Evolutionary conservation across 768 basidiomycete species (phyloP).

Genomic region (Tulasnella sp.): DNA sequence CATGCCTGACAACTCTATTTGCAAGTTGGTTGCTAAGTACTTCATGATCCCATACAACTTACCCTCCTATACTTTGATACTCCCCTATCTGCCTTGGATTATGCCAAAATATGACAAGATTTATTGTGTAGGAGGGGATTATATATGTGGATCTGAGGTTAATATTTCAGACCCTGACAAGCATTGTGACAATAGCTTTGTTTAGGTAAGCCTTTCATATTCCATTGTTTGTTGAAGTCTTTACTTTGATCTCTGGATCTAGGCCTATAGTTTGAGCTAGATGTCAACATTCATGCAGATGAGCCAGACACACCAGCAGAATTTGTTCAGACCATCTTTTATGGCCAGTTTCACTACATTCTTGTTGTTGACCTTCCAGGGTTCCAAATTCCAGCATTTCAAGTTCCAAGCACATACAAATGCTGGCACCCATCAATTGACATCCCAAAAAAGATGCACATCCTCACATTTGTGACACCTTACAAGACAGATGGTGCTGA

Average conservation of each 20-base stretch:
- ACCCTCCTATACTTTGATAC: background rate
- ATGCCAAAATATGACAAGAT: background rate
- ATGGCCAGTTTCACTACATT: background rate
- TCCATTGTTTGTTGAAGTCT: too few relatives aligned
- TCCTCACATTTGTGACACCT: background rate
- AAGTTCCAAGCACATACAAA: too few relatives aligned
- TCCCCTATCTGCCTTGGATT: background rate
- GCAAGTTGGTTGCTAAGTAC: background rate
- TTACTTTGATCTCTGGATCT: background rate
- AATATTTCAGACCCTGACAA: background rate
- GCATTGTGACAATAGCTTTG: background rate
- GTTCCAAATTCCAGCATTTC: background rate
- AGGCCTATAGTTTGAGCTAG: too few relatives aligned
- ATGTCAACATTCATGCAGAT: background rate
- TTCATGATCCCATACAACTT: background rate
- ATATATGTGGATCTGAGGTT: background rate
- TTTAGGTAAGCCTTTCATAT: background rate
- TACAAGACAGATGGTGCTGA: background rate
- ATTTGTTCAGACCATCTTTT: background rate
- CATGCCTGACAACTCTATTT: background rate
- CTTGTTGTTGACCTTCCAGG: background rate
- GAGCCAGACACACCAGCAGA: background rate
- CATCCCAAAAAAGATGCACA: background rate
- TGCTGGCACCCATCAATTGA: background rate
- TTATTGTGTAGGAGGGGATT: background rate